Percentiles rank a stretch among this genome's conserved stretches.
phyloP scores from a whole-genome alignment of 192 early-diverging fungal genomes.

The Haplosporangium gracile region DNA sequence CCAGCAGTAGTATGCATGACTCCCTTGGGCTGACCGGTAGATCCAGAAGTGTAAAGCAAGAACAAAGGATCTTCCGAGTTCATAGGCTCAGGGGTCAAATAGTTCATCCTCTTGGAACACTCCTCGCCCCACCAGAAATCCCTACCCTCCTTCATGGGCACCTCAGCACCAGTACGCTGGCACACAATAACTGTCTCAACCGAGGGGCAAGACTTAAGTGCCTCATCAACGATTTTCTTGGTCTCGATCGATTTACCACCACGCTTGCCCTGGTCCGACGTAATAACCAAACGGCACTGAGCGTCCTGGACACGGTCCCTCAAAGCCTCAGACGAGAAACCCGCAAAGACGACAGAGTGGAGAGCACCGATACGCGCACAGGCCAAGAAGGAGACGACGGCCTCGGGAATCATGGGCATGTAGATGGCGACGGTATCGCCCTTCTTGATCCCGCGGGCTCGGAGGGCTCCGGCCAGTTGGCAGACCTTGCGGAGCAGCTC shows the following conservation, averaged over 20 bases:
- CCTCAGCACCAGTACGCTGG: slow-evolving; percentile 88
- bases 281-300: slow-evolving; percentile 85
- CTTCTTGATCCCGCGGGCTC: slow-evolving; percentile 86
- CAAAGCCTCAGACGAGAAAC: slow-evolving; percentile 93
- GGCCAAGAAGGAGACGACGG: slow-evolving; percentile 92
- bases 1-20: slow-evolving; percentile 95
- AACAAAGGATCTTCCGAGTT: slow-evolving; percentile 94
- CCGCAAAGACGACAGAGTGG: slow-evolving; percentile 97
- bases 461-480: slow-evolving; percentile 88
- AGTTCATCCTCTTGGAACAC: slow-evolving; percentile 82
- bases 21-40: slow-evolving; percentile 93
- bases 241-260: slow-evolving; percentile 90
- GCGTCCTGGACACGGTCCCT: slow-evolving; percentile 93
- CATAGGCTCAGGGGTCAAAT: slow-evolving; percentile 89
- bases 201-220: slow-evolving; percentile 79
- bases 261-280: slow-evolving; percentile 94
- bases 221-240: slow-evolving; percentile 96
- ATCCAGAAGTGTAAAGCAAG: slow-evolving; percentile 95
- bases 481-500: slow-evolving; percentile 88
- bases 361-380: slow-evolving; percentile 94
- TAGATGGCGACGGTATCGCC: slow-evolving; percentile 97
- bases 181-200: slow-evolving; percentile 91
- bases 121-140: slow-evolving; percentile 99
- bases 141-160: slow-evolving; percentile 80
- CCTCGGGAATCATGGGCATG: slow-evolving; percentile 98